Conservation (phyloP, 1,284 basidiomycete species). For the Leccinum fallax region DNA sequence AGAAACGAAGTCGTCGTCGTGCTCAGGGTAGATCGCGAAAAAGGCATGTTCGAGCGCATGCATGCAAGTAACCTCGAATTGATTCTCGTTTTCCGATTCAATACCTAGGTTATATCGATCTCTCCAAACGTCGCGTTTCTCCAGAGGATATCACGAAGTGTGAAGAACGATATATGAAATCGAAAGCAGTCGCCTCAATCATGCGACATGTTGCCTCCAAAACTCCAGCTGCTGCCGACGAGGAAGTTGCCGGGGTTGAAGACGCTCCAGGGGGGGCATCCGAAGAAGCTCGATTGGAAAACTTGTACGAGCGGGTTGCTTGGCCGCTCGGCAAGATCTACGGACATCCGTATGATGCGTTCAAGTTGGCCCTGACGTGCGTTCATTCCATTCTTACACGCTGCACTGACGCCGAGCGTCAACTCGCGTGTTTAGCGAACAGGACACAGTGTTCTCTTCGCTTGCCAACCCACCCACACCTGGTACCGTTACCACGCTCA, state of each 20-base stretch:
- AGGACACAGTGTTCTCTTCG: slow-evolving; percentile 81
- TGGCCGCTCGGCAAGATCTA: slow-evolving; percentile 95
- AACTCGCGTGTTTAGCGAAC: slow-evolving; percentile 60
- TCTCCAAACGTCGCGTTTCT: slow-evolving; percentile 99
- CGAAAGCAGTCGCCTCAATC: slow-evolving; percentile 92
- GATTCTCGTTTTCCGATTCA: background rate
- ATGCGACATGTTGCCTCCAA: slow-evolving; percentile 94
- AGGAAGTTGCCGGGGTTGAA: slow-evolving; percentile 23
- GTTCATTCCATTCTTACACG: slow-evolving; percentile 36
- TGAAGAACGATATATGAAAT: slow-evolving; percentile 98
- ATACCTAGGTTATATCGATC: slow-evolving; percentile 92
- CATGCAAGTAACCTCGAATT: background rate
- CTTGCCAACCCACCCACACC: slow-evolving; percentile 66
- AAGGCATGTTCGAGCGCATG: slow-evolving; percentile 58
- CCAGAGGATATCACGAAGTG: slow-evolving; percentile 98
- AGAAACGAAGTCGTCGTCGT: slow-evolving; percentile 99
- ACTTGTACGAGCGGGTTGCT: slow-evolving; percentile 87
- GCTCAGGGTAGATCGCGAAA: slow-evolving; percentile 98
- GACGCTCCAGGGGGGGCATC: slow-evolving; percentile 48
- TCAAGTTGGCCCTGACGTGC: slow-evolving; percentile 93
- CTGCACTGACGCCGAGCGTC: slow-evolving; percentile 5
- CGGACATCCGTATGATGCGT: slow-evolving; percentile 97
- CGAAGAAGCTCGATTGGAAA: slow-evolving; percentile 78
- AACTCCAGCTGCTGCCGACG: slow-evolving; percentile 27
- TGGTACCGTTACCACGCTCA: slow-evolving; percentile 68